These are phyloP conservation scores for Thalassia testudinum DNA, from an alignment of 116 monocot species.

Conservation along the genomic window DNA sequence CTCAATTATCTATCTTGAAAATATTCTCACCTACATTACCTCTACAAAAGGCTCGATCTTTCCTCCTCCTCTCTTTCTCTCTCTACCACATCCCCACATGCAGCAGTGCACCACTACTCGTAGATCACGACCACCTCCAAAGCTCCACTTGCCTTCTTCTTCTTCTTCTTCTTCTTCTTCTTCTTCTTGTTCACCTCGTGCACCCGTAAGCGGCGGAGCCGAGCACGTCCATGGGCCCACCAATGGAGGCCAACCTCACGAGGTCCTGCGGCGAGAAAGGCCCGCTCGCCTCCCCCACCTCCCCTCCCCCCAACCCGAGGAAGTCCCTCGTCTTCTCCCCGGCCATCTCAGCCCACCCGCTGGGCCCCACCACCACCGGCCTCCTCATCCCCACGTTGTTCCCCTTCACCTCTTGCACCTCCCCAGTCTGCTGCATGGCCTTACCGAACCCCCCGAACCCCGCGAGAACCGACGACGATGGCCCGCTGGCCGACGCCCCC, in stretches of 20 bases:
- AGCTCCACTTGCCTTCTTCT: too few species aligned
- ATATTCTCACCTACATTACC: too few species aligned
- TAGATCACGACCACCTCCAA: too few species aligned
- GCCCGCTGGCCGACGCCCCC: slow-evolving; percentile 11
- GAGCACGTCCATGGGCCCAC: background rate
- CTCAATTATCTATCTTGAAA: too few species aligned
- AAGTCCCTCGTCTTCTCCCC: slow-evolving; percentile 10
- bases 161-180: too few species aligned
- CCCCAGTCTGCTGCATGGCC: background rate
- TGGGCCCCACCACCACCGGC: background rate
- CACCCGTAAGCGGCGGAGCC: background rate
- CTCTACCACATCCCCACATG: too few species aligned
- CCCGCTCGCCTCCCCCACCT: background rate
- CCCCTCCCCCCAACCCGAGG: slow-evolving; percentile 16
- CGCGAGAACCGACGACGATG: slow-evolving; percentile 9
- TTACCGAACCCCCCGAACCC: slow-evolving; percentile 9
- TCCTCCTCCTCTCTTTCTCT: too few species aligned
- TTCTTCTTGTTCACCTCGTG: background rate
- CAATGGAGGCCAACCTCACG: background rate
- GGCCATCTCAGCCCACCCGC: background rate
- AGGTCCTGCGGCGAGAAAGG: background rate
- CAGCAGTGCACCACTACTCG: too few species aligned
- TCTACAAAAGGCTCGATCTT: too few species aligned
- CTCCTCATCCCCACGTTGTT: background rate
- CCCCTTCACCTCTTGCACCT: background rate